Evolutionary conservation across 2,329 filamentous ascomycete genomes (phyloP), one percentile per base, ranked within the genome.

Genomic region (Apiospora phragmitis): DNA sequence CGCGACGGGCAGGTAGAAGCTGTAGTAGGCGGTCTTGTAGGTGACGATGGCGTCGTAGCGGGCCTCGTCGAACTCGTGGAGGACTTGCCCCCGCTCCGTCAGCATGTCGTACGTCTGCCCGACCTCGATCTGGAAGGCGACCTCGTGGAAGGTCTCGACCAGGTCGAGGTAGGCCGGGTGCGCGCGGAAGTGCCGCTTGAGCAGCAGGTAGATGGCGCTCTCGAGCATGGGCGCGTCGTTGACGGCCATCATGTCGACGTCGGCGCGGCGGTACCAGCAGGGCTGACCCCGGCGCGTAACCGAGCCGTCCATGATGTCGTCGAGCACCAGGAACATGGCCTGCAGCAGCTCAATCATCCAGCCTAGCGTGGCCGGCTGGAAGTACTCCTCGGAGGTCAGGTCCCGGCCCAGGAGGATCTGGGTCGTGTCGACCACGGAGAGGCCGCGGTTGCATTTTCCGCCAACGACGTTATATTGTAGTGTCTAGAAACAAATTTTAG

Each of bases 21-120:
- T 97, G 88, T 99, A 99, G 87, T 97, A 99, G 68, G 96, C 95
- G 26, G 96, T 99, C 91, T 99, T 99, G 91, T 97, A 98, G 84
- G 97, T 93, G 85, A 99, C 96, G 79, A 99, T 99, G 88, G 98
- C 98, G 78, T 88, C 91, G 87, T 97, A 97, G 88, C 97, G 99
- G 72, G 95, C 89, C 83, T 98, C 87, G 82, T 91, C 94, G 88
- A 99, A 99, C 87, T 97, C 97, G 88, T 93, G 87, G 74, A 99
- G 91, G 84, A 98, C 91, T 79, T 98, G 93, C 73, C 91, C 87
- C 82, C 97, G 95, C 85, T 98, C 96, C 65, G 96, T 99, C 81
- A 98, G 90, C 74, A 99, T 87, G 82, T 99, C 96, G 82, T 94
- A 97, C 70, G 94, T 87, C 88, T 99, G 96, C 75, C 96, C 96